Evolutionary conservation across 768 basidiomycete species (phyloP), one percentile per base, ranked within the genome.

Genomic region (Lentinula aciculospora): DNA sequence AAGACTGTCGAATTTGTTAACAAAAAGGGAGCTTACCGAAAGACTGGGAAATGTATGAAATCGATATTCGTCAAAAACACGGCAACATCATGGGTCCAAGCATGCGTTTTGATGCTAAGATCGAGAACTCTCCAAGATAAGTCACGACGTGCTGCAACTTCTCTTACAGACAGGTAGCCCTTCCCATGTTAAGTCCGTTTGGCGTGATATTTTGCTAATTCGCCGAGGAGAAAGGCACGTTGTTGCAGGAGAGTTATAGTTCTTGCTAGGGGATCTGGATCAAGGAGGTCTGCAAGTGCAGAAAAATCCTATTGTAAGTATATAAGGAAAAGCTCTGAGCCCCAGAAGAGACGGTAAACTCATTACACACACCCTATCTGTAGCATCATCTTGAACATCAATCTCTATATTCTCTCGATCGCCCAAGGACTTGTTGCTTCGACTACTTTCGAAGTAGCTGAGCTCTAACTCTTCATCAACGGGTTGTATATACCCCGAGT

Each of bases 191-290:
- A n/a, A n/a, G n/a, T n/a, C n/a, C n/a, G n/a, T 19, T 40, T 23
- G 34, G 8, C 28, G 34, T 57, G 40, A 36, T 84, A 62, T 10
- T 71, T 72, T 0, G 84, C 82, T 10, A 88, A 65, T 65, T 84
- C 81, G 4, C 75, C 76, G 44, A 85, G 66, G 23, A 88, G 65
- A 37, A 75, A 70, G 0, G 84, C 83, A 0, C 85, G 80, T 61
- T 87, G 82, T 15, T 80, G 78, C 17, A 86, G 59, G 6, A 88
- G 73, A 12, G 78, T 72, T 17, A 79, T 68, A 1, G 81, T 84
- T 36, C 77, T 73, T 17, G 64, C 67, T 21, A 69, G 68, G 39
- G 72, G 69, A 51, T 68, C 63, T 39, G 62, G 59, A 9, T 65
- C 37, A 5, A 21, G 62, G 47, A 4, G 48, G 51, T 23, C 37